Evolutionary conservation across 2,329 filamentous ascomycete genomes (phyloP).

Genomic region (Hymenoscyphus fraxineus): DNA sequence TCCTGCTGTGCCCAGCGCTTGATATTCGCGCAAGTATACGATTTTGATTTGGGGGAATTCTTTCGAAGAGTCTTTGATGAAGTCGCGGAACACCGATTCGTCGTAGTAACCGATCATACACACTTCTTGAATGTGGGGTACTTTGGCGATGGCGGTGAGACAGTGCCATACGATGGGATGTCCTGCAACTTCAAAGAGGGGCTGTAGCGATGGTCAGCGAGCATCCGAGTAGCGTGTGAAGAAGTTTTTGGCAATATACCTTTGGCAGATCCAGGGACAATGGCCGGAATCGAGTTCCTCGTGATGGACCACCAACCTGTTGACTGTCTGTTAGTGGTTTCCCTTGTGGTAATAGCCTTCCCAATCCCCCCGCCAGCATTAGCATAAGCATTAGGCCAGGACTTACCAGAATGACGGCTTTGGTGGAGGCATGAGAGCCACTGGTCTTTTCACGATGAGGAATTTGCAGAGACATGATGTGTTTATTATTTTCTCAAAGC

Average conservation of each 20-base stretch:
- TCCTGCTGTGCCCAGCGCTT: slow-evolving; percentile 90
- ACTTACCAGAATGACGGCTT: slow-evolving; percentile 88
- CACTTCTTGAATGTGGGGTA: slow-evolving; percentile 90
- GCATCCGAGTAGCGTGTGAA: slow-evolving; percentile 17
- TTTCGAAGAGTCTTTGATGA: slow-evolving; percentile 85
- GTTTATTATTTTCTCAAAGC: neutral
- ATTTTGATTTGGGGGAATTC: slow-evolving; percentile 86
- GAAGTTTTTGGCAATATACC: slow-evolving; percentile 45
- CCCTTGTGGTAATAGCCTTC: slow-evolving; percentile 3
- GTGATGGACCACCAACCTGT: slow-evolving; percentile 89
- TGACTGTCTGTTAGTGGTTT: slow-evolving; percentile 19
- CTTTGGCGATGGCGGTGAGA: slow-evolving; percentile 84
- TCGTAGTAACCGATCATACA: slow-evolving; percentile 99
- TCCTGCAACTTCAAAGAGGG: slow-evolving; percentile 95
- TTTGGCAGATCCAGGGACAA: slow-evolving; percentile 95
- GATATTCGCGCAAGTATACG: slow-evolving; percentile 96
- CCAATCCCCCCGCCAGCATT: neutral
- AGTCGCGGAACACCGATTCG: slow-evolving; percentile 93
- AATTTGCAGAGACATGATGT: slow-evolving; percentile 42
- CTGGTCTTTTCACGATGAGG: slow-evolving; percentile 47
- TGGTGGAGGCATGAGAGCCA: slow-evolving; percentile 61
- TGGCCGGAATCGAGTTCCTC: slow-evolving; percentile 92
- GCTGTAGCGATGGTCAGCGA: slow-evolving; percentile 47
- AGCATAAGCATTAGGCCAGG: slow-evolving; percentile 8
- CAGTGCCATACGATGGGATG: slow-evolving; percentile 99